Conservation (phyloP, 1,284 basidiomycete species). For the Microbotryum scabiosae region DNA sequence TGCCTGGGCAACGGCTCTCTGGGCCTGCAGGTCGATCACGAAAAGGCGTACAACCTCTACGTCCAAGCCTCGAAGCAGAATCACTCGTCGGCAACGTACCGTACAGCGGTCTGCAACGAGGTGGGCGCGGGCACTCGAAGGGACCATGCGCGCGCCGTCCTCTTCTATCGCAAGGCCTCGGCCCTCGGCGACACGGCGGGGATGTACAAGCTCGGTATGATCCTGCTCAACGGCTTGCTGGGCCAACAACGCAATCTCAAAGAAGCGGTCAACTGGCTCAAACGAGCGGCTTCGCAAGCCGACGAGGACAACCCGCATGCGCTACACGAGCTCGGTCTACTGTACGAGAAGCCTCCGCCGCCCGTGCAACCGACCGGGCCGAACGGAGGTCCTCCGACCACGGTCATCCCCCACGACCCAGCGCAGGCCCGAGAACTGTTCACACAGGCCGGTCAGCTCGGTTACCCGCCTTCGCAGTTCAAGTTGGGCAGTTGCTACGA, state of each 20-base stretch:
- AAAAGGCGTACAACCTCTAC: conserved; percentile 96
- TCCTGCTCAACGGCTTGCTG: conserved; percentile 75
- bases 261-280: conserved; percentile 91
- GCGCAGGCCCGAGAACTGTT: conserved; percentile 76
- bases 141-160: conserved; percentile 77
- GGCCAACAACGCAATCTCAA: conserved; percentile 77
- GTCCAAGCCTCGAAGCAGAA: conserved; percentile 96
- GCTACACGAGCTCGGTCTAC: conserved; percentile 64
- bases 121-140: conserved; percentile 95
- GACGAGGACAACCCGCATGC: conserved; percentile 99
- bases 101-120: conserved; percentile 97
- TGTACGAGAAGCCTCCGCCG: conserved; percentile 64
- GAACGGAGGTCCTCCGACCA: conserved; percentile 17
- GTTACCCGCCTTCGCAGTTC: conserved; percentile 88
- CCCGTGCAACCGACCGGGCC: conserved; percentile 42
- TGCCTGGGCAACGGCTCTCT: conserved; percentile 92
- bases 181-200: conserved; percentile 93
- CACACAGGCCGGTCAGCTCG: conserved; percentile 85
- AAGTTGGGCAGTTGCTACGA: conserved; percentile 93
- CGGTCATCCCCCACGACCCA: conserved; percentile 49
- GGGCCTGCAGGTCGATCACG: conserved; percentile 91
- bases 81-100: conserved; percentile 88
- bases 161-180: conserved; percentile 95
- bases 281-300: conserved; percentile 89
- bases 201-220: conserved; percentile 99